phyloP scores from a whole-genome alignment of 306 rosid genomes.

The Luffa acutangula region DNA sequence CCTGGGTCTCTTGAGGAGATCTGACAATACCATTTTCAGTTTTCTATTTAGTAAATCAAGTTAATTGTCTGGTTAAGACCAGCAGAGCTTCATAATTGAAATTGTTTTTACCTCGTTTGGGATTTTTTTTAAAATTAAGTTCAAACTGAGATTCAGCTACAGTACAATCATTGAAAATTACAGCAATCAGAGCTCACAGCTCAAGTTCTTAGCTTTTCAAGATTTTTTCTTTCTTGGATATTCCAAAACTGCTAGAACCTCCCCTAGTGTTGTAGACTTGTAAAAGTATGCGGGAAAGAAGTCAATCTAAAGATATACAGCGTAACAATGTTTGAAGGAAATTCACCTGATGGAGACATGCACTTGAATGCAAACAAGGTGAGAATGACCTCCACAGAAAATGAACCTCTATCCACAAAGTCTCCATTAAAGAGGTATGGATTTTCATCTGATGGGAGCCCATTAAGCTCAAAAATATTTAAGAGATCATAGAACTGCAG shows the following conservation, averaged over 20 bases:
- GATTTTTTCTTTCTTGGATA: not conserved
- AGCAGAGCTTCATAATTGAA: not conserved
- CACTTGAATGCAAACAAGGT: conserved; percentile 95
- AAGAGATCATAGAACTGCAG: conserved; percentile 92
- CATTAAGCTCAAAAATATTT: conserved; percentile 96
- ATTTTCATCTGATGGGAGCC: conserved; percentile 99
- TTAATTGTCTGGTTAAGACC: not conserved
- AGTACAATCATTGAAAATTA: not conserved
- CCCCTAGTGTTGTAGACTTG: not conserved
- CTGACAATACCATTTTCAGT: not conserved
- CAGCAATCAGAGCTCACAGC: not conserved
- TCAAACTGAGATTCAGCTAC: not conserved
- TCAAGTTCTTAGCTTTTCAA: not conserved
- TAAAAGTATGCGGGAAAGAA: not conserved
- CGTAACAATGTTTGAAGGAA: not conserved
- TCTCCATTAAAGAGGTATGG: conserved; percentile 96
- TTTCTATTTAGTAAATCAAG: not conserved
- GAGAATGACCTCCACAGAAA: conserved; percentile 93
- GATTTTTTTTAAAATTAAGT: not conserved
- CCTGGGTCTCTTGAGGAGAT: not conserved
- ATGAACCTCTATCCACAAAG: conserved; percentile 98
- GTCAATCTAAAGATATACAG: not conserved
- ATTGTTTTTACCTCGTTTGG: no score
- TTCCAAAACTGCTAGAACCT: not conserved
- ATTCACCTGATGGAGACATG: conserved; percentile 93